phyloP scores from a whole-genome alignment of 306 rosid species.

The Echinosophora koreensis region DNA sequence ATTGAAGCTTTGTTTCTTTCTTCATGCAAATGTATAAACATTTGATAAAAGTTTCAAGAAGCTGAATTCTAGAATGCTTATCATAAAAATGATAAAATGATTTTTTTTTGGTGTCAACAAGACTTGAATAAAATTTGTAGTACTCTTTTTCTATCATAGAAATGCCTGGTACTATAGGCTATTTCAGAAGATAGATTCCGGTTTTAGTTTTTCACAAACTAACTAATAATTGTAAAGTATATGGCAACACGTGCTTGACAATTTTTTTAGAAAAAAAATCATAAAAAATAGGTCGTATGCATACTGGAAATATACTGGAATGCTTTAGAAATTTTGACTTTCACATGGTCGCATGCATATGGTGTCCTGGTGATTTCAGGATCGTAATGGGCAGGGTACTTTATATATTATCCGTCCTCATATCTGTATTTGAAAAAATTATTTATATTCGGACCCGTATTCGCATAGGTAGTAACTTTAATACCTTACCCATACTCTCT shows the following conservation, averaged over 20 bases:
- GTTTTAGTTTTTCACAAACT: background rate
- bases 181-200: background rate
- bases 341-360: background rate
- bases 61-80: constrained; percentile 17
- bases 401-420: no score
- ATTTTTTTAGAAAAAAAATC: background rate
- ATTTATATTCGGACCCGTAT: no score
- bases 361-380: no score
- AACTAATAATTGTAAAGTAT: background rate
- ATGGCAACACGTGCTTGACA: constrained; percentile 8
- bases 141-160: background rate
- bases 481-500: no score
- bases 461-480: no score
- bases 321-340: background rate
- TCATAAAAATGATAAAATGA: background rate
- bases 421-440: no score
- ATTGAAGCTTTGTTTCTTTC: background rate
- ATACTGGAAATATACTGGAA: background rate
- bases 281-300: no score
- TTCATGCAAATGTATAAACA: background rate
- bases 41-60: constrained; percentile 29
- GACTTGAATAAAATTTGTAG: background rate
- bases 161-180: background rate
- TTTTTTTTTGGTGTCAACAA: background rate
- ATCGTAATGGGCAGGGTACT: no score